Conservation (phyloP, 192 early-diverging fungal genomes). For the Coemansia pectinata region DNA sequence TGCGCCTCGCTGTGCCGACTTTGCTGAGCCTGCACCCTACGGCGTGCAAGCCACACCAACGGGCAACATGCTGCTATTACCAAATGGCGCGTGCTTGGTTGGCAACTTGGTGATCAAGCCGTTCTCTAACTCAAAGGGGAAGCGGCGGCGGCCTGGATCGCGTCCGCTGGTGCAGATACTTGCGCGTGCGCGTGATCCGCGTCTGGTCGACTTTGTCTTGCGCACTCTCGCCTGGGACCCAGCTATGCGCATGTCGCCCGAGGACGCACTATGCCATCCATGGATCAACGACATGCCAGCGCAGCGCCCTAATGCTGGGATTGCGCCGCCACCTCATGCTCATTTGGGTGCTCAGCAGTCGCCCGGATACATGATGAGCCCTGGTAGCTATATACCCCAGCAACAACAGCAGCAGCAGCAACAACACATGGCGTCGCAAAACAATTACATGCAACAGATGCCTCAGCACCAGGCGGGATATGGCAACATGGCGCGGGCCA, state of each 20-base stretch:
- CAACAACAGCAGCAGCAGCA: conserved; percentile 27
- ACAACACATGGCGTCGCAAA: conserved; percentile 13
- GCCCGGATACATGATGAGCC: conserved; percentile 42
- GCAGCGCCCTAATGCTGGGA: conserved; percentile 26
- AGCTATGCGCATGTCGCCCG: conserved; percentile 79
- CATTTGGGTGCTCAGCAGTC: conserved; percentile 30
- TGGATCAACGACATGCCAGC: conserved; percentile 71
- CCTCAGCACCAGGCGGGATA: conserved; percentile 36
- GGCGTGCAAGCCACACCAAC: conserved; percentile 17
- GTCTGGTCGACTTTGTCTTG: conserved; percentile 85
- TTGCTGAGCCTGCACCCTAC: conserved; percentile 67
- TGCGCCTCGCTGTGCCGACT: conserved; percentile 77
- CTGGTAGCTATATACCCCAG: conserved; percentile 11
- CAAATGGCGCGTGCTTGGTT: conserved; percentile 33
- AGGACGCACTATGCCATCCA: conserved; percentile 81
- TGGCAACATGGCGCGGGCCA: conserved; percentile 38
- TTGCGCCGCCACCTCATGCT: conserved; percentile 2
- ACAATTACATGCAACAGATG: conserved; percentile 20
- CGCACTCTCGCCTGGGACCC: conserved; percentile 90
- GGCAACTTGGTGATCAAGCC: conserved; percentile 41
- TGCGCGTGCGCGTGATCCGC: conserved; percentile 71
- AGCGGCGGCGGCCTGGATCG: conserved; percentile 75
- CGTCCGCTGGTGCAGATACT: conserved; percentile 71
- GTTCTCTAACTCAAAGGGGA: conserved; percentile 84
- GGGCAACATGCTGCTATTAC: conserved; percentile 37